Evolutionary conservation across 768 basidiomycete genomes (phyloP).

Genomic region (Rossbeevera mucosa): DNA sequence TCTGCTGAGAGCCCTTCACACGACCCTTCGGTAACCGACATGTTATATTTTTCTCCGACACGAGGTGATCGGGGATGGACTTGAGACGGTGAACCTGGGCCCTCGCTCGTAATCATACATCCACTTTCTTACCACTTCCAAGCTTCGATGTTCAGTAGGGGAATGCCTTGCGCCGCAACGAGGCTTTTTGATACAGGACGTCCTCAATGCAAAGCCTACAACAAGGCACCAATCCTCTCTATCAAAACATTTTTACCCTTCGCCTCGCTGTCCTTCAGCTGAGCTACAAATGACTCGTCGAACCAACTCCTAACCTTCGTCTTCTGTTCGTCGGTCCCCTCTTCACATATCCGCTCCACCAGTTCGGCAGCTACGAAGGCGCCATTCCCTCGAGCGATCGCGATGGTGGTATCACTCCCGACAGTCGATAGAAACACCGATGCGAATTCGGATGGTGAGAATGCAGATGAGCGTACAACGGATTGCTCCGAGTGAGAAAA

Average conservation of each 20-base stretch:
- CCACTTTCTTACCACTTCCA: background rate
- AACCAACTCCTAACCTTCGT: slow-evolving; percentile 58
- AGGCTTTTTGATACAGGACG: slow-evolving; percentile 8
- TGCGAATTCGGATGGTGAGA: slow-evolving; percentile 60
- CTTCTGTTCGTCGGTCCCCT: slow-evolving; percentile 38
- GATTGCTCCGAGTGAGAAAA: slow-evolving; percentile 59
- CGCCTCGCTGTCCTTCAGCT: slow-evolving; percentile 49
- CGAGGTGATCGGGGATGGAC: background rate
- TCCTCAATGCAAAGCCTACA: slow-evolving; percentile 7
- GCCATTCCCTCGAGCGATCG: slow-evolving; percentile 59
- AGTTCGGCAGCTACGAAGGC: slow-evolving; percentile 75
- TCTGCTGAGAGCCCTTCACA: slow-evolving; percentile 7
- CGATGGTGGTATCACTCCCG: slow-evolving; percentile 45
- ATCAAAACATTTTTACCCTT: slow-evolving; percentile 72
- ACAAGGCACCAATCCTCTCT: slow-evolving; percentile 45
- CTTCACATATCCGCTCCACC: slow-evolving; percentile 51
- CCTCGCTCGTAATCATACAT: no score
- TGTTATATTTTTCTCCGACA: background rate
- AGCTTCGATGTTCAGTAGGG: background rate
- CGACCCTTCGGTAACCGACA: background rate
- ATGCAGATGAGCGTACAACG: slow-evolving; percentile 49
- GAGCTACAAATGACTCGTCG: slow-evolving; percentile 39
- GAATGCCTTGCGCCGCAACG: background rate
- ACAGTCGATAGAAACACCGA: slow-evolving; percentile 50
- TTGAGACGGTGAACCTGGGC: background rate